Conservation (phyloP, 2,329 filamentous ascomycete genomes). For the Ceratocystis harringtonii region DNA sequence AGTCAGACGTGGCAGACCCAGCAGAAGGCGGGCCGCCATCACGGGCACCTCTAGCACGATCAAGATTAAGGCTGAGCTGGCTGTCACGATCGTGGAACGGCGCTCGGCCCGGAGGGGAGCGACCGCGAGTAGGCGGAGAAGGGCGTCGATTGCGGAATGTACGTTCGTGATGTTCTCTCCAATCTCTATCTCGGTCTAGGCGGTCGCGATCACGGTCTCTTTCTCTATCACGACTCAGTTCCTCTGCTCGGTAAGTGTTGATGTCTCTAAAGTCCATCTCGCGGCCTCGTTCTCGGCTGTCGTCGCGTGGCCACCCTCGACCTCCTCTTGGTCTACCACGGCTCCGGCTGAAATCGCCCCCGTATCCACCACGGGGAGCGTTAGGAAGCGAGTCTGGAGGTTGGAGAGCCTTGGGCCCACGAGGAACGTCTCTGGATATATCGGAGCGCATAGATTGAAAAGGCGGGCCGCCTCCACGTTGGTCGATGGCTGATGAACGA, state of each 20-base stretch:
- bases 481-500: constrained; percentile 37
- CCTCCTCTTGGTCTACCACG: constrained; percentile 39
- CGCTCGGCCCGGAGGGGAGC: constrained; percentile 50
- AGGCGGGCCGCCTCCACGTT: constrained; percentile 37
- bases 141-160: constrained; percentile 32
- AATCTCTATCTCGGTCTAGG: constrained; percentile 32
- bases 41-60: constrained; percentile 52
- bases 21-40: constrained; percentile 56
- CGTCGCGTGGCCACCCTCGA: constrained; percentile 44
- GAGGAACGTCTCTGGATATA: constrained; percentile 48
- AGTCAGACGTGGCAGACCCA: constrained; percentile 55
- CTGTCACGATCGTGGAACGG: constrained; percentile 48
- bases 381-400: constrained; percentile 50
- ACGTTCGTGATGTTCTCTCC: constrained; percentile 30
- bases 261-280: constrained; percentile 41
- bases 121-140: constrained; percentile 43
- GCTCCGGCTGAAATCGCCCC: constrained; percentile 44
- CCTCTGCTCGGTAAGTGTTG: constrained; percentile 36
- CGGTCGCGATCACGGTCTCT: constrained; percentile 24
- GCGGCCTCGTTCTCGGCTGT: constrained; percentile 45
- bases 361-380: constrained; percentile 51
- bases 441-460: constrained; percentile 47
- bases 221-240: constrained; percentile 46
- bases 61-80: constrained; percentile 49
- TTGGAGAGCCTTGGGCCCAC: constrained; percentile 59